phyloP scores from a whole-genome alignment of 495 filamentous ascomycete species.

The Melanomma pulvis-pyrius region DNA sequence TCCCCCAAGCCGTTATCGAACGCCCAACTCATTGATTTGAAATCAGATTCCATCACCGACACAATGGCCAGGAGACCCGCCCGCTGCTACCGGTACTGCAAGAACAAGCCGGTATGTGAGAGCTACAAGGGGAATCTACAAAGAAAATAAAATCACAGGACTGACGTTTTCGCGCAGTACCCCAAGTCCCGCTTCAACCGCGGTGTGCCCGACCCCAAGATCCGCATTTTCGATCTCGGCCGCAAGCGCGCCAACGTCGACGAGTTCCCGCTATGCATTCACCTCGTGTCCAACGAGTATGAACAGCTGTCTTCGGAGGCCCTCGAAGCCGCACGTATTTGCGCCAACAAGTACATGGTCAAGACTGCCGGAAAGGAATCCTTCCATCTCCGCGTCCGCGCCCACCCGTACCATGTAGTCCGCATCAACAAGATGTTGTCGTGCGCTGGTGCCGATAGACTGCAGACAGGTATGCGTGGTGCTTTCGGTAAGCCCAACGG shows the following conservation, averaged over 20 bases:
- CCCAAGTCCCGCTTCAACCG: conserved; percentile 99
- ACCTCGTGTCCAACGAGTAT: conserved; percentile 99
- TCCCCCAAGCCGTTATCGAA: conserved; percentile 12
- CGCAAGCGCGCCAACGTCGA: conserved; percentile 98
- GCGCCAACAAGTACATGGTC: conserved; percentile 73
- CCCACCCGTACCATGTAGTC: conserved; percentile 98
- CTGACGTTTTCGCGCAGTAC: conserved; percentile 66
- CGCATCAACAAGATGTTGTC: conserved; percentile 99
- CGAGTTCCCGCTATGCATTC: conserved; percentile 92
- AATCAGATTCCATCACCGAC: conserved; percentile 56
- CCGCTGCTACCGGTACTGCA: conserved; percentile 99
- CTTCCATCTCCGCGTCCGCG: conserved; percentile 98
- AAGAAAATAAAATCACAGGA: not conserved
- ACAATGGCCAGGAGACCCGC: conserved; percentile 98
- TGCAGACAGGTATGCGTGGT: conserved; percentile 99
- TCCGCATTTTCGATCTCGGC: conserved; percentile 98
- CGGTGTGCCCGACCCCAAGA: conserved; percentile 99
- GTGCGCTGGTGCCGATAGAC: conserved; percentile 98
- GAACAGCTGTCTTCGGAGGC: conserved; percentile 99
- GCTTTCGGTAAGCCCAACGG: conserved; percentile 99
- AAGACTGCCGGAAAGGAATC: conserved; percentile 97
- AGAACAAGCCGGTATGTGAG: conserved; percentile 87
- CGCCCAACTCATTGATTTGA: conserved; percentile 17
- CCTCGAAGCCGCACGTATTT: conserved; percentile 98
- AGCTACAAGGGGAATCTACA: not conserved